Evolutionary conservation across 2,329 filamentous ascomycete species (phyloP).

Genomic region (Blastomyces percursus): DNA sequence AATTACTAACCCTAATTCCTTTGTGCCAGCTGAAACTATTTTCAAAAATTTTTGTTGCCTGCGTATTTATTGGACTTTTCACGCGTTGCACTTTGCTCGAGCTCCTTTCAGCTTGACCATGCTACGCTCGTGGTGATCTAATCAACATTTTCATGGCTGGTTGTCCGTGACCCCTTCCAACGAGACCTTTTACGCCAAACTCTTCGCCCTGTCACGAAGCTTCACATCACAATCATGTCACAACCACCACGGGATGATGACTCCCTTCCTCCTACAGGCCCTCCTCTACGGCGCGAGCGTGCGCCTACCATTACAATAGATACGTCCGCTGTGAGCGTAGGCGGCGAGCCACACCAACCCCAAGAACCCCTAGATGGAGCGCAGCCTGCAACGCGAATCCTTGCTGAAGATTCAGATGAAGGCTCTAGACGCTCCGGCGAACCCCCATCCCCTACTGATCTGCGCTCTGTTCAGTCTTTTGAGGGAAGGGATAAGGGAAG

Average conservation of each 20-base stretch:
- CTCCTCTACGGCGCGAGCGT: slow-evolving; percentile 32
- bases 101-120: not conserved
- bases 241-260: slow-evolving; percentile 20
- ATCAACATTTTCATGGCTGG: not conserved
- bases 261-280: slow-evolving; percentile 18
- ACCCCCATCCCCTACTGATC: slow-evolving; percentile 38
- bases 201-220: not conserved
- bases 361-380: slow-evolving; percentile 27
- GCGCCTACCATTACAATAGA: slow-evolving; percentile 49
- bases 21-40: not conserved
- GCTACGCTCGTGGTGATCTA: not conserved
- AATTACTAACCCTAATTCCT: not conserved
- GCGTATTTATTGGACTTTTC: not conserved
- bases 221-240: slow-evolving; percentile 20
- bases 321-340: slow-evolving; percentile 42
- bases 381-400: slow-evolving; percentile 28
- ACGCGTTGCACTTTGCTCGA: not conserved
- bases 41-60: not conserved
- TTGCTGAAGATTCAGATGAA: slow-evolving; percentile 26
- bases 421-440: slow-evolving; percentile 24
- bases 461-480: slow-evolving; percentile 45
- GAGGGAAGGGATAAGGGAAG: slow-evolving; percentile 46
- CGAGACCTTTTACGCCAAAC: not conserved
- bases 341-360: slow-evolving; percentile 25
- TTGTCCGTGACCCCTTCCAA: not conserved